Evolutionary conservation across 148 eudicot species (phyloP), one percentile per base, ranked within the genome.

Genomic region (Fagopyrum homotropicum): DNA sequence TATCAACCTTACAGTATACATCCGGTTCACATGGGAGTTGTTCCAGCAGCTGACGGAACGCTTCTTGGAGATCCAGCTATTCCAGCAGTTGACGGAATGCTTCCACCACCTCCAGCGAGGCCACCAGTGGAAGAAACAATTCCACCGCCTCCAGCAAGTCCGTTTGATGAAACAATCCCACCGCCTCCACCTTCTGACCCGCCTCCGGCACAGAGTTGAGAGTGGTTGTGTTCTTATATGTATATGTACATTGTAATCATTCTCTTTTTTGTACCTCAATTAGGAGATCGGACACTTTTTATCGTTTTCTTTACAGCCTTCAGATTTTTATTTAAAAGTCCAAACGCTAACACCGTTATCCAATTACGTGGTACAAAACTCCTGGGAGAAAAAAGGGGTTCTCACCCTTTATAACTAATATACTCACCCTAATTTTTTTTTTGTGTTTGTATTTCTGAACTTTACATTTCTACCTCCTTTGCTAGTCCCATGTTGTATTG

Each of bases 1-100:
- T 81, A 76, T 63, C 84, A 85, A 70, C 57, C 84, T 30, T 84
- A 84, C 59, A 79, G 87, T 73, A 77, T 83, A 61, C 77, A 78
- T 70, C 84, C 77, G 51, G 75, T 35, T 61, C 77, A 81, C 49
- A 79, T 66, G 78, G 80, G 84, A 45, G 75, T 63, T 45, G 80
- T 70, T 43, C 74, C 79, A 77, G 79, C 72, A 12, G 52, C 17
- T n/a, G 35, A 26, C 0, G 66, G 14, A 26, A 26, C 9, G 43
- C 7, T 59, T 69, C 35, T 63, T 9, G 47, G n/a, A 43, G 22
- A 45, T 12, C 45, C 61, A 49, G 19, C 49, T 55, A 5, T 30
- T 54, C 66, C 66, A 16, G 26, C 66, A 40, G 43, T 26, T 61
- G 68, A 61, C 1, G 68, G 35, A 10, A 16, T 15, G 4, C 10